Base-by-base conservation (phyloP, 306 rosid genomes). In the Fragaria vesca region DNA sequence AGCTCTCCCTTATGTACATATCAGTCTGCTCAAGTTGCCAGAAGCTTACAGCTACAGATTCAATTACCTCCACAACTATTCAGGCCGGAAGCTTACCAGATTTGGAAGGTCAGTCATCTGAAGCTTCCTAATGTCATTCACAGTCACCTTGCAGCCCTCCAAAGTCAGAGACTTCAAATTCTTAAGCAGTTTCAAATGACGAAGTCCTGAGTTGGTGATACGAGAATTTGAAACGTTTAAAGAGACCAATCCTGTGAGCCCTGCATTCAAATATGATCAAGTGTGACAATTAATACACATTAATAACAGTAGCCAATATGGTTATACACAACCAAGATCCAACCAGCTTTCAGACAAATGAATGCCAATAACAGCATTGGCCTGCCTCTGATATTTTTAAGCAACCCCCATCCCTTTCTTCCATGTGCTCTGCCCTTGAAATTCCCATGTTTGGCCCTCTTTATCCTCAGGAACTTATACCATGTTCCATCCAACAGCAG, bases 21-120 rank as follows among this genome's bases (percentile, higher is more conserved):
- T 66, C 46, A 30, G 24, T 43, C n/a, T 72, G n/a, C 46, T 46
- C 79, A 74, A n/a, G 60, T 20, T 51, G 78, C 71, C 47, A 65
- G 74, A 54, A 34, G 36, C 84, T 63, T 62, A 8, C 30, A 34
- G 71, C 60, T 17, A 6, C 26, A 21, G 34, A 21, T 63, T 28
- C 40, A 28, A 57, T 28, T 18, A 69, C 66, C 66, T 24, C 55
- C 75, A 66, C 60, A 6, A 48, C 80, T 90, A 91, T 85, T 89
- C 97, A 0, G 98, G 97, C 32, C 97, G 89, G 87, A 91, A 92
- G 89, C 90, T 95, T 43, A 91, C 90, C 80, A 95, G 86, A 78
- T 95, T 85, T 1, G 93, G 97, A 69, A 95, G 97, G 87, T 92
- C 78, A 16, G 69, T 87, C 26, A 73, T 83, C 79, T 86, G 92